These are phyloP conservation scores for Penicillium mononematosum DNA, from an alignment of 495 filamentous ascomycete species.

Conservation along the genomic window DNA sequence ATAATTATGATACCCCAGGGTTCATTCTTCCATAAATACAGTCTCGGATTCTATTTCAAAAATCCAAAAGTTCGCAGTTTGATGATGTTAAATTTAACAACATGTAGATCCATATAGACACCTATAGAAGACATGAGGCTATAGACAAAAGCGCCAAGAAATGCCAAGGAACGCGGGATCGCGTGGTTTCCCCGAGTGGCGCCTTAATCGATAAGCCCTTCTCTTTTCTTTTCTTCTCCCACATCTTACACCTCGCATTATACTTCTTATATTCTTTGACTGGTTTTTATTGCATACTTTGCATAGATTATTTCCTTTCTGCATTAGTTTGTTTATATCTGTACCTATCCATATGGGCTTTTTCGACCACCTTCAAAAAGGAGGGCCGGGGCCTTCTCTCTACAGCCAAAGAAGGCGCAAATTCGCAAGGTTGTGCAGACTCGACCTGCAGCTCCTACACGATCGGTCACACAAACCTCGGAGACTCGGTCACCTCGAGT, in stretches of 20 bases:
- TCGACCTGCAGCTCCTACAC: conserved; percentile 35
- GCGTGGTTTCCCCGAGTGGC: conserved; percentile 30
- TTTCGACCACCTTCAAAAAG: conserved; percentile 57
- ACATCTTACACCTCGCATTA: conserved; percentile 8
- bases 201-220: conserved; percentile 30
- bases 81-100: neutral
- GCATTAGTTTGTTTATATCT: conserved; percentile 25
- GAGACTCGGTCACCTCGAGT: conserved; percentile 23
- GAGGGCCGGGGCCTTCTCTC: conserved; percentile 46
- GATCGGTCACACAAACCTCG: conserved; percentile 30
- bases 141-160: neutral
- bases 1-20: conserved; percentile 21
- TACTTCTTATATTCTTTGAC: conserved; percentile 20
- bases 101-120: neutral
- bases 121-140: too few species aligned
- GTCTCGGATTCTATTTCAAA: neutral
- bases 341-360: conserved; percentile 46
- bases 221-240: conserved; percentile 15
- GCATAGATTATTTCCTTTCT: conserved; percentile 14
- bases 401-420: conserved; percentile 51
- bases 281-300: conserved; percentile 9
- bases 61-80: neutral
- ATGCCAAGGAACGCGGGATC: conserved; percentile 8
- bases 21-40: conserved; percentile 6
- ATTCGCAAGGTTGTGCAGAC: conserved; percentile 50